Base-by-base conservation (phyloP, 2,329 filamentous ascomycete species). In the Xylaria sp. region DNA sequence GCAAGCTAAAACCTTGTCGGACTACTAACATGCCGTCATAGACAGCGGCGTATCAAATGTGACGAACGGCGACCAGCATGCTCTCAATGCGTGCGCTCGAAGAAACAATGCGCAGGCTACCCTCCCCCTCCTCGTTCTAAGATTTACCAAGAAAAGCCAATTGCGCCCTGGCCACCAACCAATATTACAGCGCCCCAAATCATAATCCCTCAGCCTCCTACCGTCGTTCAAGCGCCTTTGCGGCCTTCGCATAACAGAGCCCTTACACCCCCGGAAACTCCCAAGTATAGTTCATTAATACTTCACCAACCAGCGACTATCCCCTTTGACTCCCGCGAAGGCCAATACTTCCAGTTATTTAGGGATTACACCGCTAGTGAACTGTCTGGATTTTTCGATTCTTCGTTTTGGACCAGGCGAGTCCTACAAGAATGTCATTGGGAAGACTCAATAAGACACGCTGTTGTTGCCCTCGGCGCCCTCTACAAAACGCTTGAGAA, bases 401-500 rank as follows among this genome's bases (percentile, higher is more conserved):
- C 85, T 23, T 82, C 85, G 1, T 92, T 92, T 75, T 92, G 90
- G 90, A 88, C 84, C 0, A 82, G 84, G 51, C 85, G 86, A 40
- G 88, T 92, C 1, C 77, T 91, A 10, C 87, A 89, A 72, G 88
- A 89, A 76, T 91, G 88, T 61, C 88, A 91, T 71, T 82, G 83
- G 0, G 87, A 90, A 74, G 81, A 85, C 13, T 84, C 89, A 29
- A 88, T 92, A 67, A 86, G 87, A 13, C 88, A 91, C 76, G 88
- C 89, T 12, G 88, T 92, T 10, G 84, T 91, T 27, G 90, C 90
- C 5, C 81, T 92, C 8, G 90, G 89, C 18, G 88, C 89, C 3
- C 79, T 92, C 47, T 91, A 92, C 78, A 91, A 91, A 77, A 90
- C 88, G 0, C 78, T 91, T 6, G 89, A 91, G 66, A 85, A 87